Percentiles rank a stretch among this genome's conserved stretches.
These are phyloP conservation scores for Avena eriantha DNA, from an alignment of 176 grass and related monocot genomes.

Conservation along the genomic window DNA sequence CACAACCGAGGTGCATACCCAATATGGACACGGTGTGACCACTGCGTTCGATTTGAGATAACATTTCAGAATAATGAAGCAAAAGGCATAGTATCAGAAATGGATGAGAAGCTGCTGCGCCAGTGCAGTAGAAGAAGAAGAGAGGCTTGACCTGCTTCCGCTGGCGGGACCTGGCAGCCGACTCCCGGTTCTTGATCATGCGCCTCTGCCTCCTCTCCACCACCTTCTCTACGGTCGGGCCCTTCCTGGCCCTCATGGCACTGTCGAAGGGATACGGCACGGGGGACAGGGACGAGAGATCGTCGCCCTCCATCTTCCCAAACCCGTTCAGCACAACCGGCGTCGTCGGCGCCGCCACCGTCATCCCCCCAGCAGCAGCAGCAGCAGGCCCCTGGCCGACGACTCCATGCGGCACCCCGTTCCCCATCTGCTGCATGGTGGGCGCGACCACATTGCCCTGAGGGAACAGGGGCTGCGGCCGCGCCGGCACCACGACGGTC, in stretches of 20 bases:
- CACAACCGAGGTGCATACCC: slow-evolving; percentile 45
- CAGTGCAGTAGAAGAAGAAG: slow-evolving; percentile 1
- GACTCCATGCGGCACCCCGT: slow-evolving; percentile 40
- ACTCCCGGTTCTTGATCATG: slow-evolving; percentile 98
- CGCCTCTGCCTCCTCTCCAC: slow-evolving; percentile 79
- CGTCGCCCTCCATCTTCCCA: slow-evolving; percentile 56
- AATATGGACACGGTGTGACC: slow-evolving; percentile 22
- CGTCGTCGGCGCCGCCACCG: slow-evolving; percentile 48
- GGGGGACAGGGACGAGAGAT: slow-evolving; percentile 68
- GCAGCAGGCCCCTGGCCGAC: slow-evolving; percentile 28
- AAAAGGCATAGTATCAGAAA: slow-evolving; percentile 24
- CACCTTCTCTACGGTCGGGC: slow-evolving; percentile 76
- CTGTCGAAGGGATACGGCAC: slow-evolving; percentile 75
- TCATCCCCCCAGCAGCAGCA: slow-evolving; percentile 26
- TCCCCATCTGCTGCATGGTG: slow-evolving; percentile 38
- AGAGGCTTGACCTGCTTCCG: slow-evolving; percentile 70
- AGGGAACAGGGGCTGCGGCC: slow-evolving; percentile 48
- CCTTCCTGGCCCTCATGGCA: slow-evolving; percentile 63
- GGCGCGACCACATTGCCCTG: slow-evolving; percentile 49
- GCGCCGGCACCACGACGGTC: slow-evolving; percentile 40
- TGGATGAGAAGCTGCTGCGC: background rate
- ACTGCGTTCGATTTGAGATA: slow-evolving; percentile 36
- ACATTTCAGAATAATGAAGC: slow-evolving; percentile 40
- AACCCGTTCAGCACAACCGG: slow-evolving; percentile 60
- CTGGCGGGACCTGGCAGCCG: slow-evolving; percentile 76